phyloP scores from a whole-genome alignment of 345 rosid genomes.

The Melaleuca quinquenervia region DNA sequence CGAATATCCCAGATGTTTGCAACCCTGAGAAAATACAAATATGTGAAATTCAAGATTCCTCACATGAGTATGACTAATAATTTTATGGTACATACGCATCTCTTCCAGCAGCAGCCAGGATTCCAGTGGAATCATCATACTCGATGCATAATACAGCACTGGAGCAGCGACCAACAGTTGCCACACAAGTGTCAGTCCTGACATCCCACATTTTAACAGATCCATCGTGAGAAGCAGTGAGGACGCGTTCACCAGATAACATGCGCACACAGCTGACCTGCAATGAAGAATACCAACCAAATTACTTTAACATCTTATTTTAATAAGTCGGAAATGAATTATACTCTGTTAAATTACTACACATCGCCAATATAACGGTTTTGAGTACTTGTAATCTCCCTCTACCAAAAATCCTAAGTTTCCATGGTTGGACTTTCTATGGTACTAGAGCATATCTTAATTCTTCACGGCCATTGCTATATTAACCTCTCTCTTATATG shows the following conservation, averaged over 20 bases:
- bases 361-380: background rate
- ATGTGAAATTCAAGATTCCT: background rate
- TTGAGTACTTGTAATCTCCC: background rate
- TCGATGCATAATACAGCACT: constrained; percentile 91
- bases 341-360: background rate
- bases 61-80: background rate
- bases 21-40: constrained; percentile 33
- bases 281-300: constrained; percentile 3
- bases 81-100: constrained; percentile 60
- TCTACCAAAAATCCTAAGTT: background rate
- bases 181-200: constrained; percentile 91
- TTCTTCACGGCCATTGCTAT: background rate
- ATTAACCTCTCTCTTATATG: background rate
- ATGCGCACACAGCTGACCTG: constrained; percentile 88
- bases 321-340: background rate
- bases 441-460: background rate
- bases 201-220: constrained; percentile 99
- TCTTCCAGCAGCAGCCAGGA: constrained; percentile 96
- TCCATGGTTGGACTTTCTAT: background rate
- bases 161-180: constrained; percentile 96
- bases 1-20: constrained; percentile 98
- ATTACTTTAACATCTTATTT: background rate
- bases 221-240: constrained; percentile 86
- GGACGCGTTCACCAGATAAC: constrained; percentile 96
- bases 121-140: constrained; percentile 94